A percentile compares a stretch with the other conserved stretches of the same genome.
phyloP scores from a whole-genome alignment of 2,329 filamentous ascomycete genomes.

The Arthroderma uncinatum region DNA sequence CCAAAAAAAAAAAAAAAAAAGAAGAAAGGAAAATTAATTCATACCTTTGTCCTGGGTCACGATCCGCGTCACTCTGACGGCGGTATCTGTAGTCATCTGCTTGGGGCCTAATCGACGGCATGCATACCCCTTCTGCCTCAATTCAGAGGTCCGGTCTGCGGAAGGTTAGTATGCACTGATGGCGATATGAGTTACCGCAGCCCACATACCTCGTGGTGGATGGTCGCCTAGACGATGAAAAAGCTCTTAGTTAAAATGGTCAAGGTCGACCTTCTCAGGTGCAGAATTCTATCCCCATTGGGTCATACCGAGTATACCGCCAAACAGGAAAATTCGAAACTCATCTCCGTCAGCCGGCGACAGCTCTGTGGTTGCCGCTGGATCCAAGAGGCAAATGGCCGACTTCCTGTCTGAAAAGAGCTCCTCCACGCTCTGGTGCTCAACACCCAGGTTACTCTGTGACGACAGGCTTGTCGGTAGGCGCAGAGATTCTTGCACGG shows the following conservation, averaged over 20 bases:
- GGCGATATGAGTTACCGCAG: constrained; percentile 9
- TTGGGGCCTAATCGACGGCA: constrained; percentile 79
- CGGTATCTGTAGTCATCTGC: constrained; percentile 98
- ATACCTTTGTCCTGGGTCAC: constrained; percentile 74
- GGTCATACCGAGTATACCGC: constrained; percentile 73
- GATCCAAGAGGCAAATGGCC: constrained; percentile 80
- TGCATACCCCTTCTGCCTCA: constrained; percentile 84
- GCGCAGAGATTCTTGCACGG: constrained; percentile 57
- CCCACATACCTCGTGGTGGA: constrained; percentile 66
- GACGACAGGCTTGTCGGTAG: constrained; percentile 50
- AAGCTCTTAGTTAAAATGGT: neutral
- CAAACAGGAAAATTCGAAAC: constrained; percentile 91
- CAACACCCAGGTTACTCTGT: constrained; percentile 54
- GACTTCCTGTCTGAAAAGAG: constrained; percentile 63
- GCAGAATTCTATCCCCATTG: neutral
- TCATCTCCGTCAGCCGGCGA: constrained; percentile 66
- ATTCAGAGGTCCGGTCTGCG: constrained; percentile 82
- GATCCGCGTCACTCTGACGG: constrained; percentile 82
- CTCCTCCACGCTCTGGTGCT: constrained; percentile 68
- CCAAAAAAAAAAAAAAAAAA: constrained; percentile 6
- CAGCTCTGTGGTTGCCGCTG: constrained; percentile 68
- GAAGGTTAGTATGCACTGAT: neutral
- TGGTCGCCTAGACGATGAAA: constrained; percentile 60
- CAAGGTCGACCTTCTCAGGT: no score
- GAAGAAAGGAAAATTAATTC: constrained; percentile 16